These are phyloP conservation scores for Rubroshorea leprosula DNA, from an alignment of 345 rosid genomes.

Conservation along the genomic window DNA sequence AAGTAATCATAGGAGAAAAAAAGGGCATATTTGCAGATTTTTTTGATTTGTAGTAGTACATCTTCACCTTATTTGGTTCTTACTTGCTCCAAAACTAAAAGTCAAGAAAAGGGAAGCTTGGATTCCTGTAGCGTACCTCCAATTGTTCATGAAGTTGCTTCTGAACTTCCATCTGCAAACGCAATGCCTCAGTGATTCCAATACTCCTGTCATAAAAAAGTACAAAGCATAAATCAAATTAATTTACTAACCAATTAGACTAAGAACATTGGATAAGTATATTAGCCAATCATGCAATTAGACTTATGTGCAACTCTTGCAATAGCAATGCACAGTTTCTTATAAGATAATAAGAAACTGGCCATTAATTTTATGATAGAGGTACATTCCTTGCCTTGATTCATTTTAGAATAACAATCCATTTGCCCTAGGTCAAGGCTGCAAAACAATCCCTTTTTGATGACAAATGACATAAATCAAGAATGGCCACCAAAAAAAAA, in stretches of 20 bases:
- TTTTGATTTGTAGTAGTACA: background rate
- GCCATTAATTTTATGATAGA: no score
- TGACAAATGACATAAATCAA: background rate
- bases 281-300: background rate
- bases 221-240: background rate
- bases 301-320: no score
- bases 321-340: no score
- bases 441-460: background rate
- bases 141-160: constrained; percentile 93
- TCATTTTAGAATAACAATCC: background rate
- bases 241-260: background rate
- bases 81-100: background rate
- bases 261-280: background rate
- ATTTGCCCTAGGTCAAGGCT: no score
- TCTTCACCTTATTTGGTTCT: background rate
- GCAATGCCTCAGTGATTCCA: constrained; percentile 73
- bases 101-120: constrained; percentile 10
- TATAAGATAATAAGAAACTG: background rate
- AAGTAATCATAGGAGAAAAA: constrained; percentile 1
- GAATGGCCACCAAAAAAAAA: background rate
- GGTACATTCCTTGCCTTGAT: background rate
- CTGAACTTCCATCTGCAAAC: constrained; percentile 92
- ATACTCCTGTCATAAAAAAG: constrained; percentile 36
- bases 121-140: constrained; percentile 48
- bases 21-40: background rate